phyloP scores from a whole-genome alignment of 2,329 filamentous ascomycete species.

The Penicillium sp. region DNA sequence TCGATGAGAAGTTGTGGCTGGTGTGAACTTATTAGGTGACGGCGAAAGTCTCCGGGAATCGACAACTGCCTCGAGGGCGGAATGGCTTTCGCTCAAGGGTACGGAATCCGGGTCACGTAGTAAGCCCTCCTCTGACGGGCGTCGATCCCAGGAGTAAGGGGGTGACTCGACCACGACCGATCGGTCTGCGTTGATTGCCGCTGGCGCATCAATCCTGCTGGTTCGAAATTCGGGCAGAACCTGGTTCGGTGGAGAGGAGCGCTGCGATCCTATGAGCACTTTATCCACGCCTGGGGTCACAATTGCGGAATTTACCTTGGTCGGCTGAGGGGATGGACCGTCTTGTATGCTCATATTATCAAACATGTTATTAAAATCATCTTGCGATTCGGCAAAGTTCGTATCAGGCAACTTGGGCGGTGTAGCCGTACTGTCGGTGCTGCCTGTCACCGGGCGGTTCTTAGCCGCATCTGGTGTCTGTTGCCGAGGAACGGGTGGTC shows the following conservation, averaged over 20 bases:
- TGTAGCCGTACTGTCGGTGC: constrained; percentile 50
- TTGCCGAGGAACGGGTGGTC: constrained; percentile 22
- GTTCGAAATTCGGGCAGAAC: constrained; percentile 19
- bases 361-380: constrained; percentile 53
- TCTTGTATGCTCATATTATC: constrained; percentile 42
- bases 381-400: constrained; percentile 40
- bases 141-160: constrained; percentile 52
- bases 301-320: constrained; percentile 20
- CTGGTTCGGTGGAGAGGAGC: constrained; percentile 23
- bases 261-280: constrained; percentile 25
- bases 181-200: constrained; percentile 46
- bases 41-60: constrained; percentile 22
- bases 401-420: constrained; percentile 51
- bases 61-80: constrained; percentile 15
- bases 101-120: constrained; percentile 39
- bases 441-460: constrained; percentile 50
- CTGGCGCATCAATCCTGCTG: constrained; percentile 29
- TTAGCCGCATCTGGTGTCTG: constrained; percentile 24
- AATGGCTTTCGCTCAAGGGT: constrained; percentile 13
- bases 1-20: constrained; percentile 32
- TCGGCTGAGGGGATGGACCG: constrained; percentile 21
- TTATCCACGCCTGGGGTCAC: constrained; percentile 6
- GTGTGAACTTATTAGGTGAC: constrained; percentile 22
- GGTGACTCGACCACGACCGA: constrained; percentile 46
- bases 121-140: constrained; percentile 49